Conservation (phyloP, 805 yeast genomes). For the Barnettozyma siamensis region DNA sequence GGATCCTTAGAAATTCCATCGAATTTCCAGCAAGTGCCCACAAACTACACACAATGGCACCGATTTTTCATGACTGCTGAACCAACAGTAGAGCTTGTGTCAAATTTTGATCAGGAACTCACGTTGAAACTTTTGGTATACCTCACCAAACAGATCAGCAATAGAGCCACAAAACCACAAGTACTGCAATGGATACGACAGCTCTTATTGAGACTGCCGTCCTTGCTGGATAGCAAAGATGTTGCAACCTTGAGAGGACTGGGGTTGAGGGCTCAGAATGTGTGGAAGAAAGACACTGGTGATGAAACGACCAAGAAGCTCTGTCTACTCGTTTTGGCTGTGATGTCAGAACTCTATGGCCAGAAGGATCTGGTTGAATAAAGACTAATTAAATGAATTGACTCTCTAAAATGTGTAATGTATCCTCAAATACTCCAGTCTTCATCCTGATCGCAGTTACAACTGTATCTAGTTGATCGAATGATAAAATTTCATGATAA, state of each 20-base stretch:
- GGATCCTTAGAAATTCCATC: conserved; percentile 1
- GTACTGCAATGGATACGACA: conserved; percentile 18
- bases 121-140: conserved; percentile 18
- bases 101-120: conserved; percentile 19
- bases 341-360: conserved; percentile 12
- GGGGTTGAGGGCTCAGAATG: conserved; percentile 14
- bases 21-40: conserved; percentile 9
- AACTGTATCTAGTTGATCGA: too few species aligned
- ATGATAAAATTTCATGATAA: too few species aligned
- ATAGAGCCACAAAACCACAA: conserved; percentile 11
- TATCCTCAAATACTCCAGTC: too few species aligned
- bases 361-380: neutral
- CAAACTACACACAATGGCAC: conserved; percentile 20
- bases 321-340: conserved; percentile 10
- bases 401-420: too few species aligned
- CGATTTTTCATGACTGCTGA: conserved; percentile 13
- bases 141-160: conserved; percentile 18
- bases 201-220: conserved; percentile 14
- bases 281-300: conserved; percentile 8
- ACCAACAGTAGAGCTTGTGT: conserved; percentile 12
- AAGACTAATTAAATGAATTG: too few species aligned
- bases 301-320: neutral
- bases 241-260: conserved; percentile 18
- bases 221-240: conserved; percentile 15
- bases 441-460: too few species aligned